These are phyloP conservation scores for Diplodia seriata DNA, from an alignment of 2,329 filamentous ascomycete species.

Conservation along the genomic window DNA sequence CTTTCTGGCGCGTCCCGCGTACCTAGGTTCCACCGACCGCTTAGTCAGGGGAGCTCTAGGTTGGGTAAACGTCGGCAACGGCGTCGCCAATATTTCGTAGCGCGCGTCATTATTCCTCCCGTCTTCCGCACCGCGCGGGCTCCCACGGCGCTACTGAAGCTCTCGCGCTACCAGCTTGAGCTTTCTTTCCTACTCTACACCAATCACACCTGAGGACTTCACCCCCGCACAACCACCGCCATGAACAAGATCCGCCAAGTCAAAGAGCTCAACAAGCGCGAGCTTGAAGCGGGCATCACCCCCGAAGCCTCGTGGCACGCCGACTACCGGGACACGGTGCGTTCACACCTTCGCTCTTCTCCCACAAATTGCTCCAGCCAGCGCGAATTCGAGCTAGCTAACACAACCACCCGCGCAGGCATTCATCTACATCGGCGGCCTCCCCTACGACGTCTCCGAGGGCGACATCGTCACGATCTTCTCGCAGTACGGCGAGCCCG, in stretches of 20 bases:
- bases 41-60: neutral
- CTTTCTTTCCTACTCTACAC: no score
- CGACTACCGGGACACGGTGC: slow-evolving; percentile 87
- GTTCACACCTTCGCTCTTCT: neutral
- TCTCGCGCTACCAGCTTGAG: neutral
- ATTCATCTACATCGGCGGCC: slow-evolving; percentile 93
- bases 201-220: neutral
- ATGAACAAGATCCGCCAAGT: slow-evolving; percentile 98
- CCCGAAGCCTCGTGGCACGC: slow-evolving; percentile 94
- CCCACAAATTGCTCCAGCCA: neutral
- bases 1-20: slow-evolving; percentile 2
- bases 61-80: slow-evolving; percentile 2
- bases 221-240: slow-evolving; percentile 37
- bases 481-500: slow-evolving; percentile 94
- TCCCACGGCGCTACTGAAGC: neutral
- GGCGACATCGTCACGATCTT: slow-evolving; percentile 97
- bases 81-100: slow-evolving; percentile 17
- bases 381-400: neutral
- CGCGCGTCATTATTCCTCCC: slow-evolving; percentile 17
- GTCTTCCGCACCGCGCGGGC: slow-evolving; percentile 2
- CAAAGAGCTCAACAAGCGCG: slow-evolving; percentile 89
- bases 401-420: slow-evolving; percentile 53
- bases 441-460: slow-evolving; percentile 91
- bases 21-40: neutral
- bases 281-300: slow-evolving; percentile 86